A percentile compares a stretch with the other conserved stretches of the same genome.
Conservation (phyloP, 2,329 filamentous ascomycete species). For the Scytalidium sp. region DNA sequence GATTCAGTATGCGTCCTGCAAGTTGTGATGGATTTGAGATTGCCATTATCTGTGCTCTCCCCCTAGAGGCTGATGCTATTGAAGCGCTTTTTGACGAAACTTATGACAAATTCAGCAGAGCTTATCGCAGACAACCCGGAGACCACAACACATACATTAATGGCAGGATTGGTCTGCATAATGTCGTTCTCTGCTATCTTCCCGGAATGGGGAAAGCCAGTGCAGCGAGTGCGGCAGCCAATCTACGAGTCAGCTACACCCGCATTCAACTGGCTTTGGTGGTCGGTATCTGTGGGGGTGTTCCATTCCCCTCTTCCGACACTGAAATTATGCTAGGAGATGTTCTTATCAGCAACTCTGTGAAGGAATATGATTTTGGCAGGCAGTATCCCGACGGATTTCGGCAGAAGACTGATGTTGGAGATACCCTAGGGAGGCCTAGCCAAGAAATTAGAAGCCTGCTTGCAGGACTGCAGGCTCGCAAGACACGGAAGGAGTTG, state of each 20-base stretch:
- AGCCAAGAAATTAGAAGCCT: slow-evolving; percentile 11
- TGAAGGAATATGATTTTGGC: slow-evolving; percentile 28
- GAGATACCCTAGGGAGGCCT: not conserved
- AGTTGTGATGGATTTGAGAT: slow-evolving; percentile 19
- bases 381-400: slow-evolving; percentile 16
- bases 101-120: not conserved
- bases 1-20: not conserved
- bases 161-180: slow-evolving; percentile 26
- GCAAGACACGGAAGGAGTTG: slow-evolving; percentile 3
- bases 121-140: slow-evolving; percentile 18
- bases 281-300: slow-evolving; percentile 36
- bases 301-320: slow-evolving; percentile 8
- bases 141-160: slow-evolving; percentile 24
- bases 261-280: slow-evolving; percentile 28
- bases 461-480: slow-evolving; percentile 4
- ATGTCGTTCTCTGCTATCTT: slow-evolving; percentile 31
- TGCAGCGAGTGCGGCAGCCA: slow-evolving; percentile 26
- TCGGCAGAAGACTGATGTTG: slow-evolving; percentile 11
- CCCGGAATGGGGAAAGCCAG: slow-evolving; percentile 30
- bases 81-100: slow-evolving; percentile 19
- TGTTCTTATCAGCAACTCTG: slow-evolving; percentile 20
- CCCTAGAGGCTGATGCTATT: slow-evolving; percentile 25
- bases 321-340: slow-evolving; percentile 25
- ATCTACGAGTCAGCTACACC: slow-evolving; percentile 26
- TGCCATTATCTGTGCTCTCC: slow-evolving; percentile 28